phyloP scores from a whole-genome alignment of 192 early-diverging fungal genomes.

The Linnemannia hyalina region DNA sequence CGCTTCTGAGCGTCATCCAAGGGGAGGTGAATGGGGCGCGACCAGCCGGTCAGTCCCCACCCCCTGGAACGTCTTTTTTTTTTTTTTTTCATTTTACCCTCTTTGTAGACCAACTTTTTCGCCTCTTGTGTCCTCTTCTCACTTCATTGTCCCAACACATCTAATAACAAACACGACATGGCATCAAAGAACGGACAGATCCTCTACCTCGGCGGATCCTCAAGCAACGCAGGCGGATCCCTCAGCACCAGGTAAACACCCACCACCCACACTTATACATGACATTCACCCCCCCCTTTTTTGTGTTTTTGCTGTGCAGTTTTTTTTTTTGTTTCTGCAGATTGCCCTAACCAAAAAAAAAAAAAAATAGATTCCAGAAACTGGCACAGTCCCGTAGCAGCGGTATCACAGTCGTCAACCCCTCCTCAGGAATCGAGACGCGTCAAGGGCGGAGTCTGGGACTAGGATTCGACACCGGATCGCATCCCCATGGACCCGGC shows the following conservation, averaged over 20 bases:
- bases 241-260: slow-evolving; percentile 40
- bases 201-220: slow-evolving; percentile 40
- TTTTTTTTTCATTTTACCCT: too few relatives aligned
- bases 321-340: neutral
- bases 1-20: neutral
- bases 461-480: slow-evolving; percentile 28
- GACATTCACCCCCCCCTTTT: too few relatives aligned
- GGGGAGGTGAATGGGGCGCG: too few relatives aligned
- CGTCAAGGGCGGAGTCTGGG: slow-evolving; percentile 28
- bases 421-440: slow-evolving; percentile 6
- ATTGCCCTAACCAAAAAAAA: neutral
- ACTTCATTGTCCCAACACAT: neutral
- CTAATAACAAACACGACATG: slow-evolving; percentile 12
- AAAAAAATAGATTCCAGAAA: slow-evolving; percentile 35
- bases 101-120: neutral
- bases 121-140: neutral
- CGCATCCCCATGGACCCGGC: neutral
- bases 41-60: too few relatives aligned
- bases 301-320: neutral
- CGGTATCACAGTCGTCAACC: slow-evolving; percentile 45
- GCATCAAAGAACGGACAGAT: slow-evolving; percentile 41
- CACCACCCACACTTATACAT: neutral
- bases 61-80: too few relatives aligned
- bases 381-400: slow-evolving; percentile 28
- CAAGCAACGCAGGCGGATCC: slow-evolving; percentile 30